phyloP scores from a whole-genome alignment of 164 flowering plant species.

The Cinnamomum chago region DNA sequence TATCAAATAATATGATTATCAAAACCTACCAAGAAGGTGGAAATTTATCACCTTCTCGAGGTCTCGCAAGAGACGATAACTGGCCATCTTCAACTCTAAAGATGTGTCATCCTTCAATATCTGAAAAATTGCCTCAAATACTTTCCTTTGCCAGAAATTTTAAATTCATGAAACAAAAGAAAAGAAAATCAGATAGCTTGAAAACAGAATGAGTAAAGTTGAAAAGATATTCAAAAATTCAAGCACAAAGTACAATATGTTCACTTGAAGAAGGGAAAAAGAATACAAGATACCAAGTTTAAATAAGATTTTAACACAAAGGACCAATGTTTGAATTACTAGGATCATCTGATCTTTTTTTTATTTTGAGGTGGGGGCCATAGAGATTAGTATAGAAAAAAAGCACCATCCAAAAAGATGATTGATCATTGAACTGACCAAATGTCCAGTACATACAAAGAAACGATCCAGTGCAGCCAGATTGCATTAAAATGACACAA shows the following conservation, averaged over 20 bases:
- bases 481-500: too few species aligned
- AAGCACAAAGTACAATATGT: not conserved
- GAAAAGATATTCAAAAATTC: not conserved
- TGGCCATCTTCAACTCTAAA: constrained; percentile 55
- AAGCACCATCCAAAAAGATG: not conserved
- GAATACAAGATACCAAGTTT: not conserved
- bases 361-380: not conserved
- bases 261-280: not conserved
- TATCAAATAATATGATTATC: not conserved
- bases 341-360: not conserved
- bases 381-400: not conserved
- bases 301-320: too few species aligned
- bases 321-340: too few species aligned
- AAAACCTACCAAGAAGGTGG: not conserved
- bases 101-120: constrained; percentile 56
- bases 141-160: constrained; percentile 49
- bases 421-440: not conserved
- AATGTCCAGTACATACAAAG: not conserved
- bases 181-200: not conserved
- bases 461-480: too few species aligned
- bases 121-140: constrained; percentile 56
- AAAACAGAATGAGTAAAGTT: not conserved
- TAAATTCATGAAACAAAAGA: not conserved
- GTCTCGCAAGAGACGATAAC: constrained; percentile 63
- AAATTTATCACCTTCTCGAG: constrained; percentile 50